These are phyloP conservation scores for Sclerotinia sclerotiorum DNA, from an alignment of 2,329 filamentous ascomycete genomes.

Conservation along the genomic window DNA sequence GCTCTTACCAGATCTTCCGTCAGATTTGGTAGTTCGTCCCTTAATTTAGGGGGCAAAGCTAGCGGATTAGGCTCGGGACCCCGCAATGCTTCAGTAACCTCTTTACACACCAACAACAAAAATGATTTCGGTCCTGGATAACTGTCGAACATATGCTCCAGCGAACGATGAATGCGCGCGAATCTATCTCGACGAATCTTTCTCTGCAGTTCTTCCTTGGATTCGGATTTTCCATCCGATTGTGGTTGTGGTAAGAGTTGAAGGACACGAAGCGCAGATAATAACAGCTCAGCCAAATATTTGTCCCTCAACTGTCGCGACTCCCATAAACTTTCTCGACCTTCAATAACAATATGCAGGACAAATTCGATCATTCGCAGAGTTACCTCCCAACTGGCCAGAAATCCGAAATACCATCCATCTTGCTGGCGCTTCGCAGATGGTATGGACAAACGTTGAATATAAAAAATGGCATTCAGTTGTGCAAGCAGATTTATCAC, in stretches of 20 bases:
- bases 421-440: conserved; percentile 40
- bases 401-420: conserved; percentile 43
- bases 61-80: conserved; percentile 42
- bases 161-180: conserved; percentile 42
- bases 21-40: conserved; percentile 43
- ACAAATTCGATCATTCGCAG: conserved; percentile 44
- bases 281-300: conserved; percentile 44
- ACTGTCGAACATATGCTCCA: conserved; percentile 45
- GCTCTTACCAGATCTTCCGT: conserved; percentile 42
- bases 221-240: conserved; percentile 26
- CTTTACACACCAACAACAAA: conserved; percentile 43
- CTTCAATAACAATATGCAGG: conserved; percentile 40
- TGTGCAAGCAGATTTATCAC: conserved; percentile 43
- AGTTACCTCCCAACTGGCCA: conserved; percentile 46
- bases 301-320: conserved; percentile 40
- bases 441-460: conserved; percentile 46
- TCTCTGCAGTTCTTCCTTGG: conserved; percentile 36
- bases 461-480: conserved; percentile 44
- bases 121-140: conserved; percentile 45
- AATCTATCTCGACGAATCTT: conserved; percentile 45
- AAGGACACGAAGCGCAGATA: conserved; percentile 44
- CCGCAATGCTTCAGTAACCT: conserved; percentile 42
- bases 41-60: conserved; percentile 40
- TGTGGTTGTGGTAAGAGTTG: conserved; percentile 44
- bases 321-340: conserved; percentile 34